Evolutionary conservation across 495 filamentous ascomycete species (phyloP).

Genomic region (Aspergillus affinis): DNA sequence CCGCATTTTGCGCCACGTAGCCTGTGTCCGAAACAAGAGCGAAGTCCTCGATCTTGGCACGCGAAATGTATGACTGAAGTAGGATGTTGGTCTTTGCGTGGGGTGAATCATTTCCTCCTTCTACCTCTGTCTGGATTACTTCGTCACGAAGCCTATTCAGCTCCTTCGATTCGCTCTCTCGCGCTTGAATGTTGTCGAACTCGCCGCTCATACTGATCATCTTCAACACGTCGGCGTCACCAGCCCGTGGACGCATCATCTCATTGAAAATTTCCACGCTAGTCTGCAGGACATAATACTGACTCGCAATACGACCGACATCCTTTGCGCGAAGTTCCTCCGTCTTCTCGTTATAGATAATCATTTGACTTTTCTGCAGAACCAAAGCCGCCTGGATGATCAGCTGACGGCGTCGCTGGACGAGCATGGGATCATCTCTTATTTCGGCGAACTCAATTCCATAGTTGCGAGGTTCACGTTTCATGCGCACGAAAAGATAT

Average conservation of each 20-base stretch:
- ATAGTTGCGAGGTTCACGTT: slow-evolving; percentile 84
- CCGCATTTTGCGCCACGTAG: slow-evolving; percentile 94
- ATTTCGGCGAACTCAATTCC: slow-evolving; percentile 96
- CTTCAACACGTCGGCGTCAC: slow-evolving; percentile 83
- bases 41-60: slow-evolving; percentile 85
- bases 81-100: slow-evolving; percentile 95
- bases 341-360: slow-evolving; percentile 92
- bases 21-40: slow-evolving; percentile 85
- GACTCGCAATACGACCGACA: slow-evolving; percentile 92
- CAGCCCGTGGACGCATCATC: slow-evolving; percentile 77
- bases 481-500: slow-evolving; percentile 95
- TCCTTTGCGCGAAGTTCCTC: slow-evolving; percentile 91
- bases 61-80: slow-evolving; percentile 92
- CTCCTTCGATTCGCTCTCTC: slow-evolving; percentile 84
- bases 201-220: slow-evolving; percentile 97
- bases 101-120: slow-evolving; percentile 70
- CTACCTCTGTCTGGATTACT: slow-evolving; percentile 68
- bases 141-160: slow-evolving; percentile 65
- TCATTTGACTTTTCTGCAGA: slow-evolving; percentile 93
- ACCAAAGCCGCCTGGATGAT: slow-evolving; percentile 83
- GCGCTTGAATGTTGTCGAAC: slow-evolving; percentile 92
- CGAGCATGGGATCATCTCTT: slow-evolving; percentile 78
- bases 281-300: slow-evolving; percentile 90
- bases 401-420: slow-evolving; percentile 76
- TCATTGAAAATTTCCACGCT: slow-evolving; percentile 95